phyloP scores from a whole-genome alignment of 495 filamentous ascomycete species.

The Podospora pseudopauciseta region DNA sequence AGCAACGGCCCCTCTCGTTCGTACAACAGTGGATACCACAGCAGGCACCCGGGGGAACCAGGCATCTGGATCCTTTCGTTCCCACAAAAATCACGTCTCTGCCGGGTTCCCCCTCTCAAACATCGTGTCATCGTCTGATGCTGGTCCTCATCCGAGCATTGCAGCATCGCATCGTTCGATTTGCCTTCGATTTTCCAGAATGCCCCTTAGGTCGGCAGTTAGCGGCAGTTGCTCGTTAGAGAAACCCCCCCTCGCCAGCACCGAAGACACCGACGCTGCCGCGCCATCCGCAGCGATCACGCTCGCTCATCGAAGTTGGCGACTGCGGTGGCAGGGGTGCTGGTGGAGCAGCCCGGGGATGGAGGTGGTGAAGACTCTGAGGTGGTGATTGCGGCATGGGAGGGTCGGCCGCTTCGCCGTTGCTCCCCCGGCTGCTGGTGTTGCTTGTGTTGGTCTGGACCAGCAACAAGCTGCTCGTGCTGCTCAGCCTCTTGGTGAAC shows the following conservation, averaged over 20 bases:
- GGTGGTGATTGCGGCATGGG: conserved; percentile 23
- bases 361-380: conserved; percentile 25
- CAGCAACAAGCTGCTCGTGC: conserved; percentile 50
- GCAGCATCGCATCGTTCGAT: not conserved
- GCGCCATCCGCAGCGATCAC: conserved; percentile 41
- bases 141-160: not conserved
- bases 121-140: not conserved
- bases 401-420: conserved; percentile 35
- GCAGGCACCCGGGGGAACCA: not conserved
- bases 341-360: conserved; percentile 23
- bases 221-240: conserved; percentile 21
- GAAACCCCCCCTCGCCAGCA: conserved; percentile 41
- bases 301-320: conserved; percentile 18
- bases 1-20: not conserved
- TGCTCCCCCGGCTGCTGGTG: conserved; percentile 46
- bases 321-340: conserved; percentile 13
- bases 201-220: not conserved
- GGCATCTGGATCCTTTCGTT: not conserved
- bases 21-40: not conserved
- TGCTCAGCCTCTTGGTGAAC: conserved; percentile 51
- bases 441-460: conserved; percentile 50
- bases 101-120: not conserved
- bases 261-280: conserved; percentile 53
- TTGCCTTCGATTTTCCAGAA: not conserved
- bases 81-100: not conserved